Base-by-base conservation (phyloP, 2,329 filamentous ascomycete genomes). In the Aspergillus ibericus region DNA sequence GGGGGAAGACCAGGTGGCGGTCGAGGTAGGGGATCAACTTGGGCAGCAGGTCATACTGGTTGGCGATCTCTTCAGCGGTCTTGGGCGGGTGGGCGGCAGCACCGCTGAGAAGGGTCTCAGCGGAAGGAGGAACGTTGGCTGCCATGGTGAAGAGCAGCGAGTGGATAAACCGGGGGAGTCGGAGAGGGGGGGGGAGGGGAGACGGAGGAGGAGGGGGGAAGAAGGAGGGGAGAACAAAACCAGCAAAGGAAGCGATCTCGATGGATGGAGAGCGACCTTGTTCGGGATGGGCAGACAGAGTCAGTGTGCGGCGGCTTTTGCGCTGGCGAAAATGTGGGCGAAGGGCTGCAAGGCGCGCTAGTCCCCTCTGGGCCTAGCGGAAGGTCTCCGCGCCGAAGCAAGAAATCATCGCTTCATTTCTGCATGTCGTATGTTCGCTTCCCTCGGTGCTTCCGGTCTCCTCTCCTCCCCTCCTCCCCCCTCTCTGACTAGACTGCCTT, bases 1-100 rank as follows among this genome's bases (percentile, higher is more conserved):
- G 86, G 66, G 95, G 95, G 81, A 96, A 99, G 74, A 98, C 90
- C 70, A 99, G 84, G 78, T 99, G 95, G 68, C 95, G 88, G 82
- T 97, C 95, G 77, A 99, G 90, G 77, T 96, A 88, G 68, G 88
- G 88, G 75, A 97, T 90, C 72, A 99, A 83, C 80, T 93, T 92
- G 70, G 92, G 91, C 70, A 97, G 85, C 64, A 98, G 86, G 75
- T 89, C 89, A 81, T 91, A 86, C 76, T 90, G 82, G 75, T 87
- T 85, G 72, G 84, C 85, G 78, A 88, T 82, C 73, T 85, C 83
- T 68, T 74, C 76, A 67, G 71, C 70, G 61, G 69, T 70, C 60
- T 71, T 75, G 56, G 72, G 70, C 47, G 70, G 78, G 69, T 76
- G 80, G 67, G 69, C 78, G 61, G 77, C 77, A 61, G 79, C 76